Evolutionary conservation across 495 filamentous ascomycete species (phyloP), one percentile per base, ranked within the genome.

Genomic region (Hypoxylon fragiforme): DNA sequence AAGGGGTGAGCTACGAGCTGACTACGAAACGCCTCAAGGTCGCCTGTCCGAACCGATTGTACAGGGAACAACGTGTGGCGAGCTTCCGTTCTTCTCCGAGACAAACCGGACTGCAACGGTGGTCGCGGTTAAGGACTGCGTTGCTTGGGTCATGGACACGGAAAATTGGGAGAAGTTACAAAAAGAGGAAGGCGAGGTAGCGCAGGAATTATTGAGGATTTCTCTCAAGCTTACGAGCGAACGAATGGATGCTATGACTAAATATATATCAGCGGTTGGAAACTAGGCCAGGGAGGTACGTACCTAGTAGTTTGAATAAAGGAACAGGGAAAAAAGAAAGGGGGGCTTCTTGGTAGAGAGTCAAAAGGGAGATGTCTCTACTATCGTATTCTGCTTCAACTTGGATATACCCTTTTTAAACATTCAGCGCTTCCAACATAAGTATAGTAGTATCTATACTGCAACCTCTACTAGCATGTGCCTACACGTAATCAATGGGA

Each of bases 31-130:
- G 13, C 90, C 92, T 1, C 94, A 97, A 67, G 94, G 95, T 3
- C 80, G 81, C 57, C 88, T 90, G 61, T 91, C 84, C 39, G 94
- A 98, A 66, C 86, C 90, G 54, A 96, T 98, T 34, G 88, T 97
- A 2, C 90, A 91, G 6, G 94, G 94, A 16, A 91, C 92, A 18
- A 96, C 94, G 7, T 97, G 92, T 64, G 94, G 94, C 19, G 94
- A 98, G 71, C 71, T 97, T 44, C 94, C 94, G 0, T 98, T 98
- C 75, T 98, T 98, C 71, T 88, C 85, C 12, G 88, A 90, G 62
- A 96, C 91, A 0, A 79, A 82, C 20, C 80, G 94, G 30, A 97
- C 91, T 4, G 90, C 90, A 13, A 96, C 89, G 1, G 91, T 95
- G 18, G 77, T 83, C 46, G 86, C 88, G 0, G 92, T 97, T 63